These are phyloP conservation scores for Striga hermonthica DNA, from an alignment of 305 asterid species.

Conservation along the genomic window DNA sequence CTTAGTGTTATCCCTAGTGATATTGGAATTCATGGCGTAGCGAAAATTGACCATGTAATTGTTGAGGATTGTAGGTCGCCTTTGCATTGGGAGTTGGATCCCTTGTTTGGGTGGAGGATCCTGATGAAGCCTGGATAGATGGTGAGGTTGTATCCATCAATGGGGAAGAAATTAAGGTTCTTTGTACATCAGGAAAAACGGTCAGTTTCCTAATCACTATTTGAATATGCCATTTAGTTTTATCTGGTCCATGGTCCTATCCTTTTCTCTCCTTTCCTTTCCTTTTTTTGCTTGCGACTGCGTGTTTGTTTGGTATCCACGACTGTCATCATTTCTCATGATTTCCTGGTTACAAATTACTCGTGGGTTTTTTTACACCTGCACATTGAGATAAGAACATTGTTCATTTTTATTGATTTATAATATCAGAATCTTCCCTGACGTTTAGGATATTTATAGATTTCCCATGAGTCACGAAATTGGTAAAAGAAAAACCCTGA, in stretches of 20 bases:
- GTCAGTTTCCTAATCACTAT: conserved; percentile 44
- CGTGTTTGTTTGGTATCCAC: background rate
- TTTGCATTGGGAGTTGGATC: conserved; percentile 69
- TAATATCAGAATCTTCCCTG: background rate
- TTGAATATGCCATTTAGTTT: background rate
- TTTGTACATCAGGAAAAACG: conserved; percentile 70
- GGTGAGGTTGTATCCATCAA: conserved; percentile 70
- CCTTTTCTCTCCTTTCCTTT: background rate
- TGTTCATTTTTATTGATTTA: too few species aligned
- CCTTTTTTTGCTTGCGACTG: too few species aligned
- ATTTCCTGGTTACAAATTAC: conserved; percentile 3
- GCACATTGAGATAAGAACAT: background rate
- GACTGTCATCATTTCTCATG: conserved; percentile 4
- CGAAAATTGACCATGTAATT: background rate
- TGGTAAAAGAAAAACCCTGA: background rate
- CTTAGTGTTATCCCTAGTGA: background rate
- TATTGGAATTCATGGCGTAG: background rate
- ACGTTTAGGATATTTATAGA: background rate
- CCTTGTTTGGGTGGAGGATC: conserved; percentile 89
- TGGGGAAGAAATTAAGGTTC: conserved; percentile 63
- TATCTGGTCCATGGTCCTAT: conserved; percentile 2
- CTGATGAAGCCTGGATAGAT: conserved; percentile 77
- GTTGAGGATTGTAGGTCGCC: conserved; percentile 52
- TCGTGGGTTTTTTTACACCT: conserved; percentile 9
- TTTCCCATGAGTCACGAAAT: too few species aligned